A percentile compares a stretch with the other conserved stretches of the same genome.
Conservation (phyloP, 176 grass and related monocot genomes). For the Secale cereale region DNA sequence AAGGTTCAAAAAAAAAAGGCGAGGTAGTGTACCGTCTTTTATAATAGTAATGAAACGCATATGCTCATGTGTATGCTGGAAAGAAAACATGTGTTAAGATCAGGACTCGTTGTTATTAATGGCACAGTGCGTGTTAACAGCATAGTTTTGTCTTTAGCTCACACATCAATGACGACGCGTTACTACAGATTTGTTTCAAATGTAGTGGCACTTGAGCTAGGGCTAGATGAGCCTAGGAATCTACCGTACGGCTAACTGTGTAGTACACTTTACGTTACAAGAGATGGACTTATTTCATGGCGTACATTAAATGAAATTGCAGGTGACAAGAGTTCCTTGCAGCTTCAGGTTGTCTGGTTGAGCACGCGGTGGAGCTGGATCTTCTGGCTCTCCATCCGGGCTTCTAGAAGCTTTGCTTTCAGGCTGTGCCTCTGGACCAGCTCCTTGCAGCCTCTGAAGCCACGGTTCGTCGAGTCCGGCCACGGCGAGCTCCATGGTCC, state of each 20-base stretch:
- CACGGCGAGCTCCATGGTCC: slow-evolving; percentile 70
- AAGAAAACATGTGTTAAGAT: no score
- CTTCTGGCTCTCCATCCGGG: slow-evolving; percentile 83
- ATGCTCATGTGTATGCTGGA: no score
- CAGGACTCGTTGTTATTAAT: not conserved
- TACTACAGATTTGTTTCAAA: slow-evolving; percentile 12
- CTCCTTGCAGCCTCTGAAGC: slow-evolving; percentile 83
- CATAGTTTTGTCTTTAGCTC: not conserved
- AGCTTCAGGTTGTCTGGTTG: slow-evolving; percentile 65
- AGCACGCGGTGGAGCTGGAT: slow-evolving; percentile 78
- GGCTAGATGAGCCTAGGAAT: slow-evolving; percentile 14
- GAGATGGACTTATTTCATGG: slow-evolving; percentile 36
- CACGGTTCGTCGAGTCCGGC: slow-evolving; percentile 49
- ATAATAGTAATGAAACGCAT: no score
- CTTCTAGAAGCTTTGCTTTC: slow-evolving; percentile 78
- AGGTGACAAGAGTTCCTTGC: not conserved
- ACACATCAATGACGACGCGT: not conserved
- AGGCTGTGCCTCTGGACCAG: slow-evolving; percentile 81
- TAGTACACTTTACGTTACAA: slow-evolving; percentile 28
- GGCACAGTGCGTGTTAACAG: not conserved
- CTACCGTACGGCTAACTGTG: no score
- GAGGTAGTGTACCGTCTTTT: no score
- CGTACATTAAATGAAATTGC: not conserved
- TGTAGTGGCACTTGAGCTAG: slow-evolving; percentile 23
- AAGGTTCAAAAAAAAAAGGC: no score